Evolutionary conservation across 495 filamentous ascomycete species (phyloP), one percentile per base, ranked within the genome.

Genomic region (Aspergillus olivimuriae): DNA sequence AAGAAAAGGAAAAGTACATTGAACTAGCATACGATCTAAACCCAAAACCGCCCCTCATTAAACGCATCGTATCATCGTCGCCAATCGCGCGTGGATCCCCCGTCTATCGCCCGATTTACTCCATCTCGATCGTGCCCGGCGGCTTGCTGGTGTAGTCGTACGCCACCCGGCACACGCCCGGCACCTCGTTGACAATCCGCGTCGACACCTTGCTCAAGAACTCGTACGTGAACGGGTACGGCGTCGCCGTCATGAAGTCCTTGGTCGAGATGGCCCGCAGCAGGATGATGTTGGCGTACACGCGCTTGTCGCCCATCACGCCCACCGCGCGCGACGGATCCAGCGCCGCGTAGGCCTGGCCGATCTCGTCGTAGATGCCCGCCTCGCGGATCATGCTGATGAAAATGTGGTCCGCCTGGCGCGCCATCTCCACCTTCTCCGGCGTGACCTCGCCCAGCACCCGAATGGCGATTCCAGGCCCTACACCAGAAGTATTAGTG

Each of bases 381-480:
- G 87, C 89, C 22, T 80, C 82, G 36, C 68, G 73, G 65, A 98
- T 94, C 78, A 85, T 86, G 41, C 76, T 72, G 55, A 96, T 94
- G 69, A 91, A 98, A 43, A 74, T 73, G 48, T 86, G 61, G 60
- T 97, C 92, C 2, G 92, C 92, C 54, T 86, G 67, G 14, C 89
- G 75, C 12, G 81, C 89, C 28, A 95, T 94, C 19, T 77, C 76
- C 19, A 96, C 81, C 39, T 82, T 77, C 52, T 89, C 83, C 3
- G 72, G 70, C 9, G 84, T 95, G 4, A 96, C 86, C 45, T 94
- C 91, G 28, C 92, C 92, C 1, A 95, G 69, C 38, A 97, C 82
- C 39, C 92, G 80, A 55, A 97, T 89, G 17, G 83, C 92, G 45
- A 98, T 80, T 4, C 90, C 92, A 1, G 92, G 88, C 10, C 84